Conservation (phyloP, 169 alveolate species). For the Besnoitia besnoiti region DNA sequence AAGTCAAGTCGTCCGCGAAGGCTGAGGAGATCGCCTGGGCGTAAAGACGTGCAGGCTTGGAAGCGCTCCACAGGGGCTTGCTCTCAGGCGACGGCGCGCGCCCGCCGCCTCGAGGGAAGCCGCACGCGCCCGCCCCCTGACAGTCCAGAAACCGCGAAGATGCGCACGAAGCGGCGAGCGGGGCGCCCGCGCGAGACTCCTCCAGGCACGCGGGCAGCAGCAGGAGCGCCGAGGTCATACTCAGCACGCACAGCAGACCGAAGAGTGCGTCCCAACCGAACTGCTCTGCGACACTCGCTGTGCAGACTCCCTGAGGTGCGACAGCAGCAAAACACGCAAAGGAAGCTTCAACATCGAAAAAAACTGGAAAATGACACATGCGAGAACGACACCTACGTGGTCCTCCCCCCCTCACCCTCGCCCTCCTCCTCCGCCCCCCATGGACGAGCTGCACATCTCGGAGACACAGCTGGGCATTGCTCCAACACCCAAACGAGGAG, state of each 20-base stretch:
- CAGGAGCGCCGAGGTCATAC: constrained; percentile 54
- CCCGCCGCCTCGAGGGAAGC: no score
- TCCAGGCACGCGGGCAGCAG: constrained; percentile 64
- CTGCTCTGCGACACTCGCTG: constrained; percentile 72
- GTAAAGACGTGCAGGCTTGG: no score
- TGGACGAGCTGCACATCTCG: neutral
- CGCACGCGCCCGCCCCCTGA: no score
- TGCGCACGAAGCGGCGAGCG: neutral
- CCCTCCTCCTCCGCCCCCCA: no score
- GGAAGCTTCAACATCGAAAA: neutral
- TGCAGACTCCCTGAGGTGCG: constrained; percentile 66
- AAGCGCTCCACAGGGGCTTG: no score
- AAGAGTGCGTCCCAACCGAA: constrained; percentile 76
- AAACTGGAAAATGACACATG: no score
- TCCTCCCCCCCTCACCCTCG: no score
- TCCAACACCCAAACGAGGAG: neutral
- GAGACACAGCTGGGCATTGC: neutral
- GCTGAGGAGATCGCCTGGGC: no score
- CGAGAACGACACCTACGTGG: no score
- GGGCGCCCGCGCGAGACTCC: neutral
- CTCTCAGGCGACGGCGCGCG: no score
- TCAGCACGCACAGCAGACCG: constrained; percentile 56
- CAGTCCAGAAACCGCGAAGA: no score
- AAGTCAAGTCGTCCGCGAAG: no score
- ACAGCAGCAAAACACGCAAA: neutral